phyloP scores from a whole-genome alignment of 305 asterid genomes.

The Fraxinus angustifolia region DNA sequence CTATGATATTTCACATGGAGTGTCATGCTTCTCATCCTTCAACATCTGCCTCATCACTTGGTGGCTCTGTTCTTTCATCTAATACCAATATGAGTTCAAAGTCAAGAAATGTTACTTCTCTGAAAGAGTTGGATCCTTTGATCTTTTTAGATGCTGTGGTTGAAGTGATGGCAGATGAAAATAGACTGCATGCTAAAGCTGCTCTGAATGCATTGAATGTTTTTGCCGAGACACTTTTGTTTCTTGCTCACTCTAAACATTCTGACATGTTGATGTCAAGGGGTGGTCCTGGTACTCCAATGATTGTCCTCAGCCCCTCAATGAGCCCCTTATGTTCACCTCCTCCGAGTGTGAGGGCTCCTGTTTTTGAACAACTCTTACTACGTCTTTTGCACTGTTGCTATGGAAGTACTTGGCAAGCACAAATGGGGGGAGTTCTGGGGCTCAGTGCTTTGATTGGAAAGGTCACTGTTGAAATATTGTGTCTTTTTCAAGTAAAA shows the following conservation, averaged over 20 bases:
- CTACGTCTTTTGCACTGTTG: conserved; percentile 96
- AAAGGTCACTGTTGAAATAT: conserved; percentile 84
- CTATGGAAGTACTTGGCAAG: conserved; percentile 92
- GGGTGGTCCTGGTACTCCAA: conserved; percentile 96
- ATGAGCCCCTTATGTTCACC: conserved; percentile 98
- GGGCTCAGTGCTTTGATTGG: conserved; percentile 97
- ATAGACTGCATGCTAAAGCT: conserved; percentile 88
- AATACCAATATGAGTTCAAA: conserved; percentile 52
- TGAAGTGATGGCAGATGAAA: conserved; percentile 88
- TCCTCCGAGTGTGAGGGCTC: conserved; percentile 90
- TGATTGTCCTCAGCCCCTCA: conserved; percentile 98
- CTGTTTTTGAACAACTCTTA: conserved; percentile 92
- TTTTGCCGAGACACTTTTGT: conserved; percentile 77
- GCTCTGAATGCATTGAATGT: conserved; percentile 76
- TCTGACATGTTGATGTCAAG: conserved; percentile 68
- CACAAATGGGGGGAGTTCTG: conserved; percentile 98
- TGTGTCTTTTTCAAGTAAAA: conserved; percentile 83
- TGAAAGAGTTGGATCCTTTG: conserved; percentile 94
- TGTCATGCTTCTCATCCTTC: conserved; percentile 51
- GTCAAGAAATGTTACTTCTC: conserved; percentile 57
- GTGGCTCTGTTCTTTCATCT: conserved; percentile 59
- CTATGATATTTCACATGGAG: conserved; percentile 87
- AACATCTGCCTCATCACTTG: conserved; percentile 43
- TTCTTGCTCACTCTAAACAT: conserved; percentile 88
- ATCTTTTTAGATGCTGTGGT: conserved; percentile 96